Evolutionary conservation across 768 basidiomycete species (phyloP).

Genomic region (Macrolepiota albuminosa): DNA sequence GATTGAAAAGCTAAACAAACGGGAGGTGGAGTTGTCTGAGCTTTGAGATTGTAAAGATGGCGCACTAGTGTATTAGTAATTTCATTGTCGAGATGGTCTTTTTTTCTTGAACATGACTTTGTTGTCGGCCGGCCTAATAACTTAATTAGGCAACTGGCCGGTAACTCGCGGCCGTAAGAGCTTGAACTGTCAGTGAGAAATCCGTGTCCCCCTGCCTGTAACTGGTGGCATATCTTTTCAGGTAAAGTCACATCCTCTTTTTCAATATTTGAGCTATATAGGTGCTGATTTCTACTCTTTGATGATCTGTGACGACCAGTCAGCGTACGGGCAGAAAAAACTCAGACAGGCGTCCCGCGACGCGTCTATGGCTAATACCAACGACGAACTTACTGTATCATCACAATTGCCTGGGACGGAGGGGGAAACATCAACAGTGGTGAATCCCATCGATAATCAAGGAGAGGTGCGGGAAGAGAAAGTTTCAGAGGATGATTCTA

Average conservation of each 20-base stretch:
- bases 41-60: slow-evolving; percentile 19
- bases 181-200: slow-evolving; percentile 14
- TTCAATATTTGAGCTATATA: not conserved
- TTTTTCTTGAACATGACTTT: not conserved
- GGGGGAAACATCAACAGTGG: slow-evolving; percentile 27
- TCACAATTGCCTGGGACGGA: slow-evolving; percentile 38
- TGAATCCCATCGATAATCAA: slow-evolving; percentile 20
- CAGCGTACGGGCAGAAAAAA: slow-evolving; percentile 27
- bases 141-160: slow-evolving; percentile 11
- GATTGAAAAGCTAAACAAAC: slow-evolving; percentile 53
- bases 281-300: not conserved
- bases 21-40: slow-evolving; percentile 58
- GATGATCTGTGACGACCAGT: slow-evolving; percentile 14
- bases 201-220: slow-evolving; percentile 18
- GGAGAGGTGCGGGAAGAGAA: slow-evolving; percentile 18
- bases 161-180: slow-evolving; percentile 12
- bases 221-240: slow-evolving; percentile 34
- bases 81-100: not conserved
- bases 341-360: slow-evolving; percentile 54
- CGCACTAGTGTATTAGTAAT: not conserved
- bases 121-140: slow-evolving; percentile 13
- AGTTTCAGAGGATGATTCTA: slow-evolving; percentile 2
- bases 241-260: slow-evolving; percentile 19
- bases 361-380: slow-evolving; percentile 80
- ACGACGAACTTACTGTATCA: slow-evolving; percentile 40